phyloP scores from a whole-genome alignment of 306 rosid genomes.

The Trifolium pratense region DNA sequence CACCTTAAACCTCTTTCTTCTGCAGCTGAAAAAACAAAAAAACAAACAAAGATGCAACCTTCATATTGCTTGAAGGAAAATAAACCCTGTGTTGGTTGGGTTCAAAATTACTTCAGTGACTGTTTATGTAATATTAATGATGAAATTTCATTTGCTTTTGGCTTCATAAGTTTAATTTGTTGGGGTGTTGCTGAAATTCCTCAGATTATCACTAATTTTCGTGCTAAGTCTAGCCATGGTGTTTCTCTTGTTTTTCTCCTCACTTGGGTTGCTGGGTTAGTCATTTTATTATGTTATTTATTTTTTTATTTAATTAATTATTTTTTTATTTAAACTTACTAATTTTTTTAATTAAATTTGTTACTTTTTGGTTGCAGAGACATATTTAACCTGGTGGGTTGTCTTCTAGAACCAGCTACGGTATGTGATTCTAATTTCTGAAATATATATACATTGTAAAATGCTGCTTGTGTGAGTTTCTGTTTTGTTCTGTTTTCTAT shows the following conservation, averaged over 20 bases:
- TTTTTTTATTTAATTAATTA: background rate
- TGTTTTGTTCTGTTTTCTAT: background rate
- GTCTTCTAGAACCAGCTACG: constrained; percentile 92
- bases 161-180: constrained; percentile 64
- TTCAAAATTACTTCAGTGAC: constrained; percentile 69
- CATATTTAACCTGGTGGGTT: constrained; percentile 76
- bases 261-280: constrained; percentile 96
- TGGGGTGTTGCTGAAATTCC: constrained; percentile 97
- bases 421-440: constrained; percentile 54
- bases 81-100: constrained; percentile 74
- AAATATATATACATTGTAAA: constrained; percentile 10
- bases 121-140: constrained; percentile 81
- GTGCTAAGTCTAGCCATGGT: constrained; percentile 82
- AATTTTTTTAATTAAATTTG: background rate
- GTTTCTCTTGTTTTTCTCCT: constrained; percentile 85
- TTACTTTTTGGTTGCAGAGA: constrained; percentile 59
- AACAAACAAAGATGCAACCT: constrained; percentile 41
- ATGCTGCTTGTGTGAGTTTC: background rate
- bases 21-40: background rate
- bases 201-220: constrained; percentile 87
- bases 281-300: background rate
- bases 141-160: constrained; percentile 72
- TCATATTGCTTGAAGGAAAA: constrained; percentile 68
- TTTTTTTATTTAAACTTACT: background rate
- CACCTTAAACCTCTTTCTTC: constrained; percentile 12